Evolutionary conservation across 805 yeast species (phyloP).

Genomic region (Saccharomycopsis oosterbeekiorum): DNA sequence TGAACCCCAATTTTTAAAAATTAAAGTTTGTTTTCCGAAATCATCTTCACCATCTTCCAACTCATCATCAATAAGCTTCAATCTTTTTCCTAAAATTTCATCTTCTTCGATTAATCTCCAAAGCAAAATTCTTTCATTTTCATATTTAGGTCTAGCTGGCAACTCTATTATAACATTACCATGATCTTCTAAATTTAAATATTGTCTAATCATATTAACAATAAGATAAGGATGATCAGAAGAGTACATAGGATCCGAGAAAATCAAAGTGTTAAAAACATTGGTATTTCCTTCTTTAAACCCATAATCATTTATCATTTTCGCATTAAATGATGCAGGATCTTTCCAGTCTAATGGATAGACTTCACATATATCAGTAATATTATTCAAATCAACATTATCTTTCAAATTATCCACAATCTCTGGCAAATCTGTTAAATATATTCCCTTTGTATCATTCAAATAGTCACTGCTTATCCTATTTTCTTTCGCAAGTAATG

Average conservation of each 20-base stretch:
- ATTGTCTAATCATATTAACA: slow-evolving; percentile 40
- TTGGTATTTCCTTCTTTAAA: slow-evolving; percentile 23
- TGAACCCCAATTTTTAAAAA: slow-evolving; percentile 29
- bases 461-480: slow-evolving; percentile 15
- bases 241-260: slow-evolving; percentile 88
- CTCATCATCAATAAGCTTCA: slow-evolving; percentile 28
- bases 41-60: slow-evolving; percentile 70
- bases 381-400: slow-evolving; percentile 48
- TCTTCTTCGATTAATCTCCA: slow-evolving; percentile 41
- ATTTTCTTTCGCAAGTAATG: slow-evolving; percentile 35
- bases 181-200: slow-evolving; percentile 30
- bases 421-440: slow-evolving; percentile 70
- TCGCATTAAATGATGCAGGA: slow-evolving; percentile 33
- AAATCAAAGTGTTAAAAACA: slow-evolving; percentile 47
- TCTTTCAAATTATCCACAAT: slow-evolving; percentile 57
- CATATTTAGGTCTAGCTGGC: slow-evolving; percentile 63
- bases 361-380: slow-evolving; percentile 26
- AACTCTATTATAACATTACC: slow-evolving; percentile 55
- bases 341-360: slow-evolving; percentile 70
- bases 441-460: slow-evolving; percentile 29
- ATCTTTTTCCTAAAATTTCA: slow-evolving; percentile 24
- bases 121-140: slow-evolving; percentile 49
- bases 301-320: background rate
- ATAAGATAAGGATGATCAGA: slow-evolving; percentile 71
- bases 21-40: slow-evolving; percentile 63